Base-by-base conservation (phyloP, 1,284 basidiomycete species). In the Marasmius tenuissimus region DNA sequence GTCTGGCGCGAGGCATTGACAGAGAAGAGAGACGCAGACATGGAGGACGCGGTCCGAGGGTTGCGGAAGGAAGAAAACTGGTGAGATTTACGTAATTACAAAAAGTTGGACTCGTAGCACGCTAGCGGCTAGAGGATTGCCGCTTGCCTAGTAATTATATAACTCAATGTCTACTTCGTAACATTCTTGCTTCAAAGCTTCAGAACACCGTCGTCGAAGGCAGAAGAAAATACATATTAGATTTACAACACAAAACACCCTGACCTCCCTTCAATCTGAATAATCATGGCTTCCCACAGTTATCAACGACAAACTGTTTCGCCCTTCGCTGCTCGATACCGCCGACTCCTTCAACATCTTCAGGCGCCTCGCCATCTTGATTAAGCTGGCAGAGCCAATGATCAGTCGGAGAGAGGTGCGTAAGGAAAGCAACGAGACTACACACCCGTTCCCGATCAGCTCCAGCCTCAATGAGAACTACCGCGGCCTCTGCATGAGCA, bases 401-500 rank as follows among this genome's bases (percentile, higher is more conserved):
- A 48, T 66, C 61, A 73, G 57, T 45, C 63, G 51, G 48, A 57
- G 20, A 39, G 42, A 39, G 57, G n/a, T 22, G 22, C 47, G 35
- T 52, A 57, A 61, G 16, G 45, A 58, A 20, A 38, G 35, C 4
- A 60, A 39, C n/a, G 45, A 35, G 64, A 61, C 62, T 45, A 67
- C 92, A 72, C 74, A 96, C 94, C 69, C 93, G 83, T 65, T 85
- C 85, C 38, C 96, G 87, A 79, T 97, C 96, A 7, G 95, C 95
- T 16, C 96, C 96, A 49, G 94, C 95, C 72, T 96, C 93, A 62
- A 98, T 96, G 56, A 98, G 81, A 53, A 90, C 77, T 1, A 95
- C 92, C 6, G 95, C 96, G 6, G 88, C 91, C 72, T 94, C 90
- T 33, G 93, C 96, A 71, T 97, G 93, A 8, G 89, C 96, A 61